Conservation (phyloP, 345 rosid species). For the Arabidopsis arenosa region DNA sequence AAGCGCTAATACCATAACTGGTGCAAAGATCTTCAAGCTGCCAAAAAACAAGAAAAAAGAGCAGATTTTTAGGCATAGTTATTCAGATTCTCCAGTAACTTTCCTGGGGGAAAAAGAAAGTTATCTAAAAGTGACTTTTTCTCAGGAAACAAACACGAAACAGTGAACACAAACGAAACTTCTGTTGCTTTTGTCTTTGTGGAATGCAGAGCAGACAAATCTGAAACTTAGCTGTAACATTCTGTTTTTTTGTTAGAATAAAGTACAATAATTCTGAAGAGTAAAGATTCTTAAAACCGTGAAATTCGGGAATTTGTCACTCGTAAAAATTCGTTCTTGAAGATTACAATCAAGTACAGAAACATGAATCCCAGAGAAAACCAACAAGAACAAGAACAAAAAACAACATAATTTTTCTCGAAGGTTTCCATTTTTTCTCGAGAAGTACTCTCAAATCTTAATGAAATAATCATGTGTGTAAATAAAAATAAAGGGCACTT, state of each 20-base stretch:
- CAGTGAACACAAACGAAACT: slow-evolving; percentile 34
- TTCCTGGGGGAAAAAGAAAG: slow-evolving; percentile 3
- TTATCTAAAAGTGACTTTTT: slow-evolving; percentile 19
- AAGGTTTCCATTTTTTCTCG: slow-evolving; percentile 11
- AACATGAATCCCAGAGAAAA: slow-evolving; percentile 25
- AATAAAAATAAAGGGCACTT: not conserved
- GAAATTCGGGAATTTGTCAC: slow-evolving; percentile 22
- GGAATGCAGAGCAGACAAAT: slow-evolving; percentile 38
- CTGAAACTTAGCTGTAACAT: slow-evolving; percentile 27
- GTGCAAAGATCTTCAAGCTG: slow-evolving; percentile 93
- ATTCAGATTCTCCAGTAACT: slow-evolving; percentile 29
- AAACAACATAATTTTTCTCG: not conserved
- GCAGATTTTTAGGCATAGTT: not conserved
- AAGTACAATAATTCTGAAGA: slow-evolving; percentile 28
- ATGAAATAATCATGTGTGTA: not conserved
- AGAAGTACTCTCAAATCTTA: slow-evolving; percentile 4
- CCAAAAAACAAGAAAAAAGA: slow-evolving; percentile 24
- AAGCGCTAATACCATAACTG: slow-evolving; percentile 73
- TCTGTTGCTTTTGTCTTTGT: slow-evolving; percentile 27
- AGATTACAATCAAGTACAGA: slow-evolving; percentile 35
- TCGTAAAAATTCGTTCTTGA: slow-evolving; percentile 19
- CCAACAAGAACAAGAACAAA: slow-evolving; percentile 5
- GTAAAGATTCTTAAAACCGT: slow-evolving; percentile 20
- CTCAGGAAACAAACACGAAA: slow-evolving; percentile 27
- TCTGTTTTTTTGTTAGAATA: not conserved